phyloP scores from a whole-genome alignment of 768 basidiomycete species.

The Phanerochaete carnosa region DNA sequence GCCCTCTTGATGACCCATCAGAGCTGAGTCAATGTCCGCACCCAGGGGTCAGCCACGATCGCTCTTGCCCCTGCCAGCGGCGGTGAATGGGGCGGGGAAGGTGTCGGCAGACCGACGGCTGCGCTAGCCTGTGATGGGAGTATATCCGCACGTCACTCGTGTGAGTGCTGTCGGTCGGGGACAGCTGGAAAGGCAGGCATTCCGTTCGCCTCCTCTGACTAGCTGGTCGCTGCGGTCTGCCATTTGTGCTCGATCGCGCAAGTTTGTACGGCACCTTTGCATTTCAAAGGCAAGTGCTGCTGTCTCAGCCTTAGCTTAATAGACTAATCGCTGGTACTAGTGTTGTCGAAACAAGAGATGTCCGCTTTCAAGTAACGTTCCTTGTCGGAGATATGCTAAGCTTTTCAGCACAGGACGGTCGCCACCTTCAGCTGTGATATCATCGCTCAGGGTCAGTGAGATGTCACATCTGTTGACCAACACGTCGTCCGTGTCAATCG shows the following conservation, averaged over 20 bases:
- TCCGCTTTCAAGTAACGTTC: background rate
- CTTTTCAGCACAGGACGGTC: background rate
- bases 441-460: background rate
- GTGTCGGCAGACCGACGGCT: background rate
- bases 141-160: background rate
- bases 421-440: background rate
- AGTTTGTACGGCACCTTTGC: no score
- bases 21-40: background rate
- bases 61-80: background rate
- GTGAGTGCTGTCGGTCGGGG: no score
- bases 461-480: background rate
- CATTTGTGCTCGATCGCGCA: no score
- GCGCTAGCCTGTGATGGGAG: background rate
- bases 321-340: no score
- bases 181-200: no score
- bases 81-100: background rate
- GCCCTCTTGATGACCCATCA: background rate
- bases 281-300: no score
- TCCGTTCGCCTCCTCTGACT: no score
- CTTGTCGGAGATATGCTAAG: background rate
- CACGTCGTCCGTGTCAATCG: no score
- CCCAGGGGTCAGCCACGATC: background rate
- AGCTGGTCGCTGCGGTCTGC: no score
- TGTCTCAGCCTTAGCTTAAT: no score
- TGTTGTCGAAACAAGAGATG: no score